Evolutionary conservation across 225 moss, liverwort and hornwort species (phyloP).

Genomic region (Neckera pumila): DNA sequence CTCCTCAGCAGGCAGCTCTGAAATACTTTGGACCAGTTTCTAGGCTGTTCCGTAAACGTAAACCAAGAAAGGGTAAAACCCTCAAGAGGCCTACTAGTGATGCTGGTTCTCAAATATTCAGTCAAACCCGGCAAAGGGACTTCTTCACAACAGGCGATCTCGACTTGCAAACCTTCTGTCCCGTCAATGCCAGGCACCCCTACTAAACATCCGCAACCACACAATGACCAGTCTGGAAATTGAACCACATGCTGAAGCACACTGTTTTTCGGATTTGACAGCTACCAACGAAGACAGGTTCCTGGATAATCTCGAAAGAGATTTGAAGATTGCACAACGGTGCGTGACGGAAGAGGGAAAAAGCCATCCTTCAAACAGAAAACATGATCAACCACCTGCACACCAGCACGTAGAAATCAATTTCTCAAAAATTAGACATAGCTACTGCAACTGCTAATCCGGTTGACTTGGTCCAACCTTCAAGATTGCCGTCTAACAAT

Average conservation of each 20-base stretch:
- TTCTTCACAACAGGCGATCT: not conserved
- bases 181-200: not conserved
- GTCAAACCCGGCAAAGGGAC: conserved; percentile 1
- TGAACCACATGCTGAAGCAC: not conserved
- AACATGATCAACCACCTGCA: conserved; percentile 13
- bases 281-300: not conserved
- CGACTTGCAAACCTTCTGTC: conserved; percentile 12
- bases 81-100: not conserved
- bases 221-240: not conserved
- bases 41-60: not conserved
- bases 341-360: not conserved
- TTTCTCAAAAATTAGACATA: not conserved
- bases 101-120: conserved; percentile 3
- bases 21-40: not conserved
- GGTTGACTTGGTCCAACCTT: not conserved
- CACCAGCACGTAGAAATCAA: not conserved
- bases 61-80: not conserved
- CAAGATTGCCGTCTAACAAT: not conserved
- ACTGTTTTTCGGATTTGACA: not conserved
- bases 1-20: conserved; percentile 6
- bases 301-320: conserved; percentile 2
- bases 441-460: not conserved
- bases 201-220: not conserved
- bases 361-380: not conserved
- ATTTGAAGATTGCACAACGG: conserved; percentile 5